Evolutionary conservation across 208 protist species (phyloP).

Genomic region (Crithidia expoeki): DNA sequence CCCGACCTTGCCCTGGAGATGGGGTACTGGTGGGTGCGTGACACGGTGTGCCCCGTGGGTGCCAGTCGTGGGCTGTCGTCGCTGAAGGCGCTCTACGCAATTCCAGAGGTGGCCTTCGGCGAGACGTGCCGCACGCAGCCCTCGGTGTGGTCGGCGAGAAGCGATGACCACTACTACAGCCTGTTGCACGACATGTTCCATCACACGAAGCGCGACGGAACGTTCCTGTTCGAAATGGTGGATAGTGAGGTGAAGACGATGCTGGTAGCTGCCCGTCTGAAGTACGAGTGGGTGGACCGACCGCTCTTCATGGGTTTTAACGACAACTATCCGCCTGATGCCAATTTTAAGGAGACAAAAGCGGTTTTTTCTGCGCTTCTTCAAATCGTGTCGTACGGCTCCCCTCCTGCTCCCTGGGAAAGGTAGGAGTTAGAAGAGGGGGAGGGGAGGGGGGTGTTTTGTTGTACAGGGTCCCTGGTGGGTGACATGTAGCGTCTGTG

Average conservation of each 20-base stretch:
- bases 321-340: conserved; percentile 2
- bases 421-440: neutral
- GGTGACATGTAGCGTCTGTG: too few relatives aligned
- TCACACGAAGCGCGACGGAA: conserved; percentile 15
- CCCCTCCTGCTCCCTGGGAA: conserved; percentile 16
- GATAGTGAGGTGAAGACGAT: conserved; percentile 17
- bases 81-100: conserved; percentile 23
- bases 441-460: too few relatives aligned
- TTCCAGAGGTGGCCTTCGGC: conserved; percentile 13
- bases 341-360: conserved; percentile 7
- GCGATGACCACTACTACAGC: conserved; percentile 25
- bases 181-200: conserved; percentile 23
- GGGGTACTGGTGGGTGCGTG: conserved; percentile 21
- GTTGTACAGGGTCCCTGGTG: too few relatives aligned
- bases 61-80: neutral
- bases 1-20: conserved; percentile 22
- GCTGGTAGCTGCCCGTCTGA: conserved; percentile 11
- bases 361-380: conserved; percentile 4
- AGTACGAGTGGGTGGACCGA: conserved; percentile 15
- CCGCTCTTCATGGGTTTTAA: conserved; percentile 25
- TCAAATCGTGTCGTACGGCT: conserved; percentile 15
- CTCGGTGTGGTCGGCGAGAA: conserved; percentile 12
- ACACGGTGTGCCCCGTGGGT: conserved; percentile 4
- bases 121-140: conserved; percentile 7
- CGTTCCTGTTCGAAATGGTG: conserved; percentile 27